These are phyloP conservation scores for Pseudoscleropodium purum DNA, from an alignment of 225 moss, liverwort and hornwort genomes.

Conservation along the genomic window DNA sequence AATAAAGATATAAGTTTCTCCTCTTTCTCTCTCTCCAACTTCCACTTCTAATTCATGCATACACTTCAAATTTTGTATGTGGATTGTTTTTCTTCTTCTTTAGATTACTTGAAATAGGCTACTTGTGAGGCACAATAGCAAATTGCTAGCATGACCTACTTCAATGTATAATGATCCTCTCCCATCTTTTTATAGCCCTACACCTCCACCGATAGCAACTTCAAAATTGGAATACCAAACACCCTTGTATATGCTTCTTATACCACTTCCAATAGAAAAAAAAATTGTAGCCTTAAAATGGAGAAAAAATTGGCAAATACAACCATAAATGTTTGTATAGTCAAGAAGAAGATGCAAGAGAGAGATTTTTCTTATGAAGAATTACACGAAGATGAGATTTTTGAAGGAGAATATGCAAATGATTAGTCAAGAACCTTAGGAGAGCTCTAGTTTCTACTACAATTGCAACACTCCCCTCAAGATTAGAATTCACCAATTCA, in stretches of 20 bases:
- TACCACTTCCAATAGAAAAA: not conserved
- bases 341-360: accelerated
- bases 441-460: accelerated
- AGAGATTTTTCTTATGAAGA: not conserved
- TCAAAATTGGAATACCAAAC: accelerated
- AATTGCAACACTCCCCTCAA: not conserved
- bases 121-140: accelerated
- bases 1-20: not conserved
- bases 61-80: not conserved
- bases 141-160: accelerated
- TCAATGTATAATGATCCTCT: not conserved
- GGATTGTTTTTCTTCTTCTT: not conserved
- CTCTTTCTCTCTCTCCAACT: not conserved
- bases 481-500: not conserved
- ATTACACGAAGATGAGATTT: not conserved
- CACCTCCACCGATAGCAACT: not conserved
- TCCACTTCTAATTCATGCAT: not conserved
- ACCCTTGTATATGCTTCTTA: not conserved
- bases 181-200: not conserved
- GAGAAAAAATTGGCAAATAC: not conserved
- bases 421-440: accelerated
- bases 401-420: not conserved
- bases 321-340: not conserved
- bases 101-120: not conserved
- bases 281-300: not conserved